These are phyloP conservation scores for Citrus inodora DNA, from an alignment of 345 rosid species.

Conservation along the genomic window DNA sequence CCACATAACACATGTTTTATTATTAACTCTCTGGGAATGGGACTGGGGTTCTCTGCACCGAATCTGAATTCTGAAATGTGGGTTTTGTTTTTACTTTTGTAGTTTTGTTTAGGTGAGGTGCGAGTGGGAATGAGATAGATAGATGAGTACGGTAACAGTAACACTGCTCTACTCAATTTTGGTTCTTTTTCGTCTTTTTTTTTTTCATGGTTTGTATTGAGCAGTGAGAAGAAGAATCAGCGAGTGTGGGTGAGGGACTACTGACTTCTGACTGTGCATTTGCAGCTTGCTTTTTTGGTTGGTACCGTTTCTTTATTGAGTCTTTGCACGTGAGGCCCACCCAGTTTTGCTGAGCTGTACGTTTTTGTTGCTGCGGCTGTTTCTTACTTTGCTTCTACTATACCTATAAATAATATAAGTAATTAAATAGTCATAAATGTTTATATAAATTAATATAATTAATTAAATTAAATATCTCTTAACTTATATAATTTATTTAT, in stretches of 20 bases:
- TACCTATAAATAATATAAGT: too few relatives aligned
- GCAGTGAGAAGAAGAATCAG: not conserved
- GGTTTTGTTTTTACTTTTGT: not conserved
- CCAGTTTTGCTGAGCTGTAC: not conserved
- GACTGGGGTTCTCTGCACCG: not conserved
- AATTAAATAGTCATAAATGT: too few relatives aligned
- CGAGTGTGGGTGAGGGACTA: too few relatives aligned
- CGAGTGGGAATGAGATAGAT: too few relatives aligned
- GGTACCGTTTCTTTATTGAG: not conserved
- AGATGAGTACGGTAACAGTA: too few relatives aligned
- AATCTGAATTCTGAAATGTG: conserved; percentile 17
- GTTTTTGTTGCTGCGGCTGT: not conserved
- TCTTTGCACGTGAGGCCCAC: conserved; percentile 17
- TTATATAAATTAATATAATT: too few relatives aligned
- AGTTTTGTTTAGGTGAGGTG: not conserved
- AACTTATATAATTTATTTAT: too few relatives aligned
- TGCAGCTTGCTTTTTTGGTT: not conserved
- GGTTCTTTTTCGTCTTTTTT: conserved; percentile 22
- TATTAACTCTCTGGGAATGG: not conserved
- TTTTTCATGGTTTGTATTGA: conserved; percentile 19
- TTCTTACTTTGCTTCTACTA: too few relatives aligned
- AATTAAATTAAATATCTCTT: too few relatives aligned
- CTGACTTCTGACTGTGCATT: not conserved
- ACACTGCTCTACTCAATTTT: not conserved
- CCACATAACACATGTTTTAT: conserved; percentile 70